Evolutionary conservation across 2,329 filamentous ascomycete species (phyloP).

Genomic region (Eurotiales sp.): DNA sequence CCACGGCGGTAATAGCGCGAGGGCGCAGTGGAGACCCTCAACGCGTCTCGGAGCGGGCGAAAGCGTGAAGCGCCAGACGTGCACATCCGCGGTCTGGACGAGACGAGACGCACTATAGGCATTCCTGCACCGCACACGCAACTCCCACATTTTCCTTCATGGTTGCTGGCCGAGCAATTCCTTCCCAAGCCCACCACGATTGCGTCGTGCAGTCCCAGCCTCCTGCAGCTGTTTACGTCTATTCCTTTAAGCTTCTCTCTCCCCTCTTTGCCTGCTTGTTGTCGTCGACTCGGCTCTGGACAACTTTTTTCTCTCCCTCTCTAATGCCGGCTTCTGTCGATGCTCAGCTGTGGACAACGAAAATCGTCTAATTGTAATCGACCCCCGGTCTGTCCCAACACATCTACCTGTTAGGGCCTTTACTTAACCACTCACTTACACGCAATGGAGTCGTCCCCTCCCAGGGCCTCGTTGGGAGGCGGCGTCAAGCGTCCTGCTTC

Average conservation of each 20-base stretch:
- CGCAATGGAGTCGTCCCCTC: constrained; percentile 40
- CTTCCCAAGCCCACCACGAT: neutral
- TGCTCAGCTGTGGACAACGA: neutral
- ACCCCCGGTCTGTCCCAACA: too few species aligned
- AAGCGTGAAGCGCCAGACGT: constrained; percentile 15
- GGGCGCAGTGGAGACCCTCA: constrained; percentile 13
- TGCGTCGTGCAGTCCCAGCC: constrained; percentile 8
- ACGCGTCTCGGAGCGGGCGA: constrained; percentile 17
- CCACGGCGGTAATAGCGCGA: constrained; percentile 12
- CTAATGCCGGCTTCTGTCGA: neutral
- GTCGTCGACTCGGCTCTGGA: neutral
- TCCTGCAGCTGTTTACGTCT: constrained; percentile 5
- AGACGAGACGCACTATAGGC: constrained; percentile 15
- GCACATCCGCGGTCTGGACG: constrained; percentile 15
- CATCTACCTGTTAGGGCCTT: too few species aligned
- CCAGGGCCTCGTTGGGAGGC: constrained; percentile 27
- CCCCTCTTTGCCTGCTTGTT: neutral
- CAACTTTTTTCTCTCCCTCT: neutral
- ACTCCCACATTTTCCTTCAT: constrained; percentile 12
- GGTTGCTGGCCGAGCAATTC: constrained; percentile 10
- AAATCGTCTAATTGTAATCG: neutral
- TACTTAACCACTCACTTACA: neutral
- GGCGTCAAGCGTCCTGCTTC: constrained; percentile 46
- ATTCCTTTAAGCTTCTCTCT: constrained; percentile 4
- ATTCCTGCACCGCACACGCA: constrained; percentile 13